Evolutionary conservation across 441 rosid genomes (phyloP).

Genomic region (Erysimum cheiri): DNA sequence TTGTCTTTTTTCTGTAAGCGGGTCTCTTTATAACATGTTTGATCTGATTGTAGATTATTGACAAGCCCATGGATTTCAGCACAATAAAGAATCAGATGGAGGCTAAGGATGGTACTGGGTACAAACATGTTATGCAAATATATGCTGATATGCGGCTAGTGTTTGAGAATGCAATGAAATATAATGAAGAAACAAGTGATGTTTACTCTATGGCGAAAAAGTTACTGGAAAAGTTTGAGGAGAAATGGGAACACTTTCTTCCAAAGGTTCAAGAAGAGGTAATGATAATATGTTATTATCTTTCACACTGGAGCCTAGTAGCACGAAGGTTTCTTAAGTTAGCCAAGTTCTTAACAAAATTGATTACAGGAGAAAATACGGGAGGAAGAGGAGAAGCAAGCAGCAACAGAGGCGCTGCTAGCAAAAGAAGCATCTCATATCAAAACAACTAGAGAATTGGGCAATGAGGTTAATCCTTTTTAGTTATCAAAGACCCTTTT

Average conservation of each 20-base stretch:
- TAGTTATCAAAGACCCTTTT: neutral
- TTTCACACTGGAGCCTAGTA: neutral
- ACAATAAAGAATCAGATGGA: conserved; percentile 93
- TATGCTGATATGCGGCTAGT: conserved; percentile 84
- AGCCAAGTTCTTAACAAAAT: conserved; percentile 15
- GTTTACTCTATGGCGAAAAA: conserved; percentile 87
- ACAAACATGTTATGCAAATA: conserved; percentile 83
- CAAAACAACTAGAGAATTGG: conserved; percentile 73
- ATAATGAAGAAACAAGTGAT: conserved; percentile 76
- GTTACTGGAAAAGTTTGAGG: conserved; percentile 83
- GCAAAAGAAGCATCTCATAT: conserved; percentile 89
- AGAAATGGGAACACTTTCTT: conserved; percentile 78
- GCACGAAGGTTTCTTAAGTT: neutral
- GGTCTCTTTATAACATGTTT: conserved; percentile 23
- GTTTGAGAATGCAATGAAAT: conserved; percentile 94
- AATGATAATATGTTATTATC: conserved; percentile 10
- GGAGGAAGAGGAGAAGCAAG: conserved; percentile 79
- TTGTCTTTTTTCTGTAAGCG: conserved; percentile 6
- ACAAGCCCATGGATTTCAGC: conserved; percentile 94
- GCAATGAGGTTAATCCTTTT: conserved; percentile 61
- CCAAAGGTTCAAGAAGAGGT: conserved; percentile 95
- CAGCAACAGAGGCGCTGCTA: conserved; percentile 73
- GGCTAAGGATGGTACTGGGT: conserved; percentile 90
- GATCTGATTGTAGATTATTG: conserved; percentile 65
- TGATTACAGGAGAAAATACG: conserved; percentile 71